Evolutionary conservation across 805 yeast species (phyloP), one percentile per base, ranked within the genome.

Genomic region (Barnettozyma vustinii): DNA sequence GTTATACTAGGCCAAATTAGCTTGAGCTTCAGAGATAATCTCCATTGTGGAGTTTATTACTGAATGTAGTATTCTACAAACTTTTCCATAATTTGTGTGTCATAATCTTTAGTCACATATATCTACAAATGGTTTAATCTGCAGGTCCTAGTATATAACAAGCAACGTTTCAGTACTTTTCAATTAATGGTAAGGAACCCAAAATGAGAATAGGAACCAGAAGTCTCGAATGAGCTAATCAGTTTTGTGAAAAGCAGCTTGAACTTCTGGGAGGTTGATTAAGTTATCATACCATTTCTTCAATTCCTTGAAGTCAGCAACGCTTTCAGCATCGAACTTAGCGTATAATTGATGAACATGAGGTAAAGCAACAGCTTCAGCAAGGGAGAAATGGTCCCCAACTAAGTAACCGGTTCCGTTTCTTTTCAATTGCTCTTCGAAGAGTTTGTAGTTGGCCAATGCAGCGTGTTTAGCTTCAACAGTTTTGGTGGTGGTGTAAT

Each of bases 381-480:
- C 86, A 48, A 78, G 69, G 0, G 82, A 69, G 44, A 81, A 58
- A 51, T 78, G 80, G 52, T 76, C 75, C 40, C 86, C 85, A 47
- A 80, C 84, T 19, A 83, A 65, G 60, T 58, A 84, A 2, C 83
- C 84, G 26, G 61, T 40, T 7, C 62, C 61, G 52, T 71, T 79
- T 39, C 68, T 59, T 32, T 62, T 61, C 58, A 83, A 67, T 56
- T 74, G 71, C 35, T 66, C 68, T 53, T 81, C 83, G 47, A 80
- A 56, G 20, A 80, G 79, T 5, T 74, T 69, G 52, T 74, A 76
- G 5, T 56, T 48, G 58, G 71, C 79, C 51, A 84, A 67, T 8
- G 43, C 21, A 13, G 48, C 47, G 6, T n/a, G 33, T 12, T 41
- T 49, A 19, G 50, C 50, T n/a, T 71, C 65, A 37, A 75, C 69